Evolutionary conservation across 805 yeast species (phyloP).

Genomic region (Grigorovia humatica): DNA sequence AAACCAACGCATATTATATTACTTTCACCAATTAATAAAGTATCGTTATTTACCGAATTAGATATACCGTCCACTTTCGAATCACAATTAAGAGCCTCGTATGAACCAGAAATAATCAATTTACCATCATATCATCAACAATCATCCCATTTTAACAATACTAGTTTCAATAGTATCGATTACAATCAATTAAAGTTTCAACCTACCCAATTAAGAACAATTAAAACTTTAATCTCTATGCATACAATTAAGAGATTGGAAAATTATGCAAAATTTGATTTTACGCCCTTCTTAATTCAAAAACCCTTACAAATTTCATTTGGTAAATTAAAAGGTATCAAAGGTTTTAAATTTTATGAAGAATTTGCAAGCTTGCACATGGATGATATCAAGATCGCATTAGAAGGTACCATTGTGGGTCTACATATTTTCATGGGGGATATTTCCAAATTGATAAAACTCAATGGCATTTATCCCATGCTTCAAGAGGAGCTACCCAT

Average conservation of each 20-base stretch:
- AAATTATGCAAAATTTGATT: conserved; percentile 26
- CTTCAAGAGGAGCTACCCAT: conserved; percentile 3
- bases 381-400: conserved; percentile 27
- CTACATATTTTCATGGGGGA: conserved; percentile 13
- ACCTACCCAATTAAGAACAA: conserved; percentile 42
- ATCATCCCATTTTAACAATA: not conserved
- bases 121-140: conserved; percentile 25
- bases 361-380: conserved; percentile 24
- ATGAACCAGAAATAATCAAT: conserved; percentile 21
- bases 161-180: not conserved
- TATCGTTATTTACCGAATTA: conserved; percentile 19
- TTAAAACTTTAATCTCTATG: conserved; percentile 43
- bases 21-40: conserved; percentile 32
- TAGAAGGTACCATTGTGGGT: conserved; percentile 31
- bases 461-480: conserved; percentile 21
- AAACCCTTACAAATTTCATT: conserved; percentile 36
- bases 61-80: conserved; percentile 20
- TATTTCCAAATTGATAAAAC: conserved; percentile 4
- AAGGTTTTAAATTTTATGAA: conserved; percentile 30
- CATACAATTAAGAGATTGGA: conserved; percentile 30
- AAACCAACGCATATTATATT: conserved; percentile 50
- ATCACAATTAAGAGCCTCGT: conserved; percentile 21
- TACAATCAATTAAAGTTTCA: conserved; percentile 27
- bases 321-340: conserved; percentile 28
- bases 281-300: conserved; percentile 32